phyloP scores from a whole-genome alignment of 1,284 basidiomycete genomes.

The Moniliophthora roreri region DNA sequence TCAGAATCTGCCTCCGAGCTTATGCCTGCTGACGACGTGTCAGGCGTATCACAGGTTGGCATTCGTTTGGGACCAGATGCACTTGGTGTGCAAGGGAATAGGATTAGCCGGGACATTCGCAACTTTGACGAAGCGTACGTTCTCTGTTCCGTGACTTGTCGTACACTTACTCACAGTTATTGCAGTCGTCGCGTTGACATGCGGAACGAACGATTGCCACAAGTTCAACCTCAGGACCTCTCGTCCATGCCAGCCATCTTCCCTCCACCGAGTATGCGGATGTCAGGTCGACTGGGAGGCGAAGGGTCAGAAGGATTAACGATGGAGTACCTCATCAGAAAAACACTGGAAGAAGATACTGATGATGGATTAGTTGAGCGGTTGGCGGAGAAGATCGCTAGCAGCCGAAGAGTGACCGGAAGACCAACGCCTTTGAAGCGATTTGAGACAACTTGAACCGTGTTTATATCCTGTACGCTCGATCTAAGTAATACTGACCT shows the following conservation, averaged over 20 bases:
- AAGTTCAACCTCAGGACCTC: constrained; percentile 41
- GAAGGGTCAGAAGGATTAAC: constrained; percentile 59
- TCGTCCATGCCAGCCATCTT: constrained; percentile 43
- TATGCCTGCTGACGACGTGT: constrained; percentile 47
- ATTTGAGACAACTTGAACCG: constrained; percentile 53
- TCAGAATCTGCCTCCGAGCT: constrained; percentile 94
- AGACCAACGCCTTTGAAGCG: constrained; percentile 59
- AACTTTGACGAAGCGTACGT: constrained; percentile 92
- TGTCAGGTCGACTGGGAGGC: constrained; percentile 46
- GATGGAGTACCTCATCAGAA: constrained; percentile 85
- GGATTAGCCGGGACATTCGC: constrained; percentile 81
- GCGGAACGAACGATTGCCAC: constrained; percentile 90
- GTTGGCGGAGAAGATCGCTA: constrained; percentile 61
- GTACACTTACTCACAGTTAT: constrained; percentile 3
- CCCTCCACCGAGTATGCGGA: constrained; percentile 64
- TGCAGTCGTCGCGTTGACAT: constrained; percentile 86
- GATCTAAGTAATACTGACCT: too few species aligned
- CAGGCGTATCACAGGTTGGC: constrained; percentile 40
- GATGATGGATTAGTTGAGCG: constrained; percentile 50
- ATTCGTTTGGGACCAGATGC: constrained; percentile 48
- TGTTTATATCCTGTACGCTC: too few species aligned
- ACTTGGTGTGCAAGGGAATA: constrained; percentile 54
- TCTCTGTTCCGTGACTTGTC: constrained; percentile 3
- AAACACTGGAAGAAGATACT: constrained; percentile 62
- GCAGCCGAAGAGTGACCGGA: constrained; percentile 42